Percentiles rank a stretch among this genome's conserved stretches.
Evolutionary conservation across 2,329 filamentous ascomycete species (phyloP).

Genomic region (Coccinonectria pachysandricola): DNA sequence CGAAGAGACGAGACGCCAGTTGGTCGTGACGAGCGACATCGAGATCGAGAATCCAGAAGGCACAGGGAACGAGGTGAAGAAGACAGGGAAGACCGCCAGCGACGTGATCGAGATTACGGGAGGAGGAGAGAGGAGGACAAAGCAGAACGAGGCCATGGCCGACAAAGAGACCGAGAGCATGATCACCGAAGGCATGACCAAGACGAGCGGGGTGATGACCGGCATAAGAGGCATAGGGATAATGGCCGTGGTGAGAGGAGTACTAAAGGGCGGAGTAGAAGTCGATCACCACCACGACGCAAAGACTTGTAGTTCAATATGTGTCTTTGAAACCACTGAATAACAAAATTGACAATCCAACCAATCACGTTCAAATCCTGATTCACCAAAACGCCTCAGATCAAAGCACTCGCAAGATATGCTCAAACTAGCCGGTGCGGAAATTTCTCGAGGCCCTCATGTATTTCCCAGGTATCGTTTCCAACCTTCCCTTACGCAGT

Average conservation of each 20-base stretch:
- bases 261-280: slow-evolving; percentile 27
- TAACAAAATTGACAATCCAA: slow-evolving; percentile 7
- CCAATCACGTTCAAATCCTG: slow-evolving; percentile 6
- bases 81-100: slow-evolving; percentile 14
- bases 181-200: slow-evolving; percentile 20
- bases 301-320: too few relatives aligned
- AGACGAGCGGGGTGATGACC: slow-evolving; percentile 20
- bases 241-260: slow-evolving; percentile 16
- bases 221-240: slow-evolving; percentile 18
- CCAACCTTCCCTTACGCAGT: slow-evolving; percentile 67
- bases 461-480: slow-evolving; percentile 57
- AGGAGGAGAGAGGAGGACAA: slow-evolving; percentile 10
- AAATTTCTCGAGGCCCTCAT: slow-evolving; percentile 14
- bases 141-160: slow-evolving; percentile 15
- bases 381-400: slow-evolving; percentile 16
- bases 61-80: slow-evolving; percentile 21
- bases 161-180: slow-evolving; percentile 12
- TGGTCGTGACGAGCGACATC: slow-evolving; percentile 15
- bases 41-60: slow-evolving; percentile 21
- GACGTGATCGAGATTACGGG: slow-evolving; percentile 11
- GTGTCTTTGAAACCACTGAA: slow-evolving; percentile 14
- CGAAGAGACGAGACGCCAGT: slow-evolving; percentile 27
- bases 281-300: slow-evolving; percentile 33
- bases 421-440: too few relatives aligned
- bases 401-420: too few relatives aligned